Base-by-base conservation (phyloP, 2,329 filamentous ascomycete species). In the Fusarium bulbicola region DNA sequence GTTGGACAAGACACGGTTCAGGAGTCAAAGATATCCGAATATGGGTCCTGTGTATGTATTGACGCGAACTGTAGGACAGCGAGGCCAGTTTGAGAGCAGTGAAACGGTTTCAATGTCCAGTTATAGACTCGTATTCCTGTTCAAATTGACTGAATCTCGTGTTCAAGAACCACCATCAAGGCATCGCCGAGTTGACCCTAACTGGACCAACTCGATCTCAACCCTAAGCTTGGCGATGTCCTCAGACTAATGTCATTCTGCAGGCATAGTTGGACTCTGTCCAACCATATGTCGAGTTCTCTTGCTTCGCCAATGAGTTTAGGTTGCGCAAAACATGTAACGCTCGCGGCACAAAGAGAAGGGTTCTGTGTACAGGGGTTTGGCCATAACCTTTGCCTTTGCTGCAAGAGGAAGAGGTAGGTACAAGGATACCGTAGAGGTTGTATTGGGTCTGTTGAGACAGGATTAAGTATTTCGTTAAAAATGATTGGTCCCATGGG, bases 401-500 rank as follows among this genome's bases (percentile, higher is more conserved):
- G 54, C 60, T 52, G 47, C 50, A 16, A 63, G 43, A 28, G 37
- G 45, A n/a, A 16, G 24, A 42, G 20, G n/a, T 32, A 16, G 18
- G 56, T 24, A 43, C 63, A 43, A 30, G 32, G n/a, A 50, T 68
- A 56, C 61, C 70, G 39, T 32, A 43, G 54, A 47, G 28, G 40
- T 21, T 59, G 30, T n/a, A 43, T 36, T 24, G 42, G 28, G 32
- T 26, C 40, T 21, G 21, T 50, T 30, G 21, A 53, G 28, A 26
- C 42, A 49, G 43, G 62, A 14, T 28, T 46, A 39, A 36, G 26
- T 24, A 26, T 26, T 20, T 28, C 6, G 37, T 40, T 13, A 36
- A 26, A 36, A 62, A 45, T 60, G 37, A 70, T 66, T 73, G 70
- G 69, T 73, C 53, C 72, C 72, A 63, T 40, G 26, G 28, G n/a